Conservation (phyloP, 2,329 filamentous ascomycete genomes). For the Mariannaea elegans region DNA sequence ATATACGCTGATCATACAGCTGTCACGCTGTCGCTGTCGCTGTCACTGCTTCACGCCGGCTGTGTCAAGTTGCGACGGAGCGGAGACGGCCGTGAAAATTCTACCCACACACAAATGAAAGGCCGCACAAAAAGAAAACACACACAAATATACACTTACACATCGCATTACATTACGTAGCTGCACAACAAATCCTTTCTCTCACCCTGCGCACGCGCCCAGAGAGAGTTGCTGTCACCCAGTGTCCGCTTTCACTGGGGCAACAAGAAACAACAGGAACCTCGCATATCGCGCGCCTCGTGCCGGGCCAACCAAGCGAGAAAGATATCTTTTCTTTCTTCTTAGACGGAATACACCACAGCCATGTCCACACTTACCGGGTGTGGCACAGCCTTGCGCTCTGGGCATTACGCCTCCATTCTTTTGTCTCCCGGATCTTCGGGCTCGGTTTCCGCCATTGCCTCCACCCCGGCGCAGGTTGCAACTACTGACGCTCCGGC, state of each 20-base stretch:
- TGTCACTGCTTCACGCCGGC: too few species aligned
- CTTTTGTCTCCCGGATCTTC: slow-evolving; percentile 30
- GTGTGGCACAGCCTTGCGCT: slow-evolving; percentile 35
- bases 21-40: too few species aligned
- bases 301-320: too few species aligned
- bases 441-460: slow-evolving; percentile 1
- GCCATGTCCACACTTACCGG: slow-evolving; percentile 16
- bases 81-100: slow-evolving; percentile 19
- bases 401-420: slow-evolving; percentile 36
- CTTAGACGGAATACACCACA: too few species aligned
- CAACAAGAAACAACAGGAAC: too few species aligned
- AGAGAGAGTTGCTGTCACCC: not conserved
- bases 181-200: not conserved
- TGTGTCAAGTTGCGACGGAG: too few species aligned
- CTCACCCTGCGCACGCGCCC: too few species aligned
- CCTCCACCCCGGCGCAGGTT: slow-evolving; percentile 15
- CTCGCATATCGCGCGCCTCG: too few species aligned
- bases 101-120: slow-evolving; percentile 14
- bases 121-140: slow-evolving; percentile 17
- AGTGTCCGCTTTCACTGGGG: not conserved
- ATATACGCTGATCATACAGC: too few species aligned
- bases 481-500: slow-evolving; percentile 23
- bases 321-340: not conserved
- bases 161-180: not conserved
- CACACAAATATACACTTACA: not conserved